Conservation (phyloP, 352 stramenopile genomes). For the Phytophthora palmivora region DNA sequence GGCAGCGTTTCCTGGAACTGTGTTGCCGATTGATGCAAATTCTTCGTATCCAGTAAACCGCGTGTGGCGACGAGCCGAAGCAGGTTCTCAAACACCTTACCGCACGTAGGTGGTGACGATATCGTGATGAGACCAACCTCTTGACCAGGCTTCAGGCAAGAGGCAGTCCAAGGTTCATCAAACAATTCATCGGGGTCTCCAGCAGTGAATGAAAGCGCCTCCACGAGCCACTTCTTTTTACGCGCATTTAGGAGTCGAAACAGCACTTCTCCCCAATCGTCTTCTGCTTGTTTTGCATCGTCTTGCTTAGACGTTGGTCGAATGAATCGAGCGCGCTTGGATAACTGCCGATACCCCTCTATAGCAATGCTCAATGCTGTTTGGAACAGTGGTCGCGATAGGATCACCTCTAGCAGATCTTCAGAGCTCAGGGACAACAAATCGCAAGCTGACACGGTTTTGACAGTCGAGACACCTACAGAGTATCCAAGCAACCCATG, state of each 20-base stretch:
- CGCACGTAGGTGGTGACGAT: conserved; percentile 37
- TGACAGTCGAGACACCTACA: conserved; percentile 45
- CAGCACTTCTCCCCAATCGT: conserved; percentile 55
- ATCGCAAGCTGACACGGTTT: conserved; percentile 31
- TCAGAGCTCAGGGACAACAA: conserved; percentile 45
- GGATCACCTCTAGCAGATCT: conserved; percentile 56
- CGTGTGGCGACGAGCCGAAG: conserved; percentile 58
- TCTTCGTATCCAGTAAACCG: conserved; percentile 27
- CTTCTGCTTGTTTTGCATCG: conserved; percentile 24
- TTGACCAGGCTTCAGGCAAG: conserved; percentile 27
- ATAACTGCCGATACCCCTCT: conserved; percentile 58
- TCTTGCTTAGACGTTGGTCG: conserved; percentile 7
- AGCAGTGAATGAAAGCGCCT: conserved; percentile 23
- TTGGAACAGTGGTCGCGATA: conserved; percentile 33
- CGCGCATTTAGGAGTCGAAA: conserved; percentile 40
- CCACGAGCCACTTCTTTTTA: conserved; percentile 46
- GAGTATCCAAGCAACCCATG: conserved; percentile 64
- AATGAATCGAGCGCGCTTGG: conserved; percentile 13
- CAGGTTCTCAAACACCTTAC: conserved; percentile 59
- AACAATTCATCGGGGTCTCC: conserved; percentile 10
- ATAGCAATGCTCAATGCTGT: conserved; percentile 44
- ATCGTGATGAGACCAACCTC: conserved; percentile 40
- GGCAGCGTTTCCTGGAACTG: conserved; percentile 33
- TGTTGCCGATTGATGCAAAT: conserved; percentile 12
- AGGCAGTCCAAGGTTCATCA: conserved; percentile 39